Evolutionary conservation across 805 yeast species (phyloP).

Genomic region (Candida boleticola): DNA sequence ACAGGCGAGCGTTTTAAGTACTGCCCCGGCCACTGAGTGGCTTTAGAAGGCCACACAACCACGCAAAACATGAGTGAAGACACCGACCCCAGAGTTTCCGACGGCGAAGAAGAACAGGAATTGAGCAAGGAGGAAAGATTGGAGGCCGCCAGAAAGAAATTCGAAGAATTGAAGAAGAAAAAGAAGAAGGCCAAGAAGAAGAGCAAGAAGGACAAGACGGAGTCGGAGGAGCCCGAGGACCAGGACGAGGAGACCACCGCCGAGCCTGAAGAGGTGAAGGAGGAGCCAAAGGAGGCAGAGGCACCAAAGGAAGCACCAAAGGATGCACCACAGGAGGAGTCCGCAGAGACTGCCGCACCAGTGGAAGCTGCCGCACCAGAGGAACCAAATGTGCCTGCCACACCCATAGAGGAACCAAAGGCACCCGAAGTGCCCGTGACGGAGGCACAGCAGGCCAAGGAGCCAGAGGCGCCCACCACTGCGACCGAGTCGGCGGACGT

Average conservation of each 20-base stretch:
- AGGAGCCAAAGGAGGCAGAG: conserved; percentile 2
- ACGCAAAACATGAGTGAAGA: conserved; percentile 11
- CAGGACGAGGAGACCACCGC: conserved; percentile 8
- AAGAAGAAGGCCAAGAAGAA: conserved; percentile 54
- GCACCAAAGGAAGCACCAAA: conserved; percentile 1
- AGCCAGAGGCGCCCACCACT: not conserved
- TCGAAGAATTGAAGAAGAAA: conserved; percentile 63
- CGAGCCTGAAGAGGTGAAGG: conserved; percentile 4
- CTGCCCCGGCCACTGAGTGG: too few relatives aligned
- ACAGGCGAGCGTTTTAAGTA: too few relatives aligned
- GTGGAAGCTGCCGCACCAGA: conserved; percentile 4
- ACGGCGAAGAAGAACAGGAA: conserved; percentile 19
- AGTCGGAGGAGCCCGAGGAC: conserved; percentile 12
- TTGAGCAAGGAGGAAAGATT: conserved; percentile 57
- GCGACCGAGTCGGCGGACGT: conserved; percentile 8
- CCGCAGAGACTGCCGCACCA: conserved; percentile 5
- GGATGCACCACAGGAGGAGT: conserved; percentile 2
- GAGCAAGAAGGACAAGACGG: conserved; percentile 38
- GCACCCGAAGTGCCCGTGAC: conserved; percentile 5
- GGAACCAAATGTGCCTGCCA: conserved; percentile 2
- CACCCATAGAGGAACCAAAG: not conserved
- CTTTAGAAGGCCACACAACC: too few relatives aligned
- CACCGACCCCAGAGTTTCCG: conserved; percentile 5
- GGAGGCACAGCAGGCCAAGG: conserved; percentile 6
- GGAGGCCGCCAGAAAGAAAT: conserved; percentile 73